phyloP scores from a whole-genome alignment of 441 rosid species.

The Adansonia madagascariensis region DNA sequence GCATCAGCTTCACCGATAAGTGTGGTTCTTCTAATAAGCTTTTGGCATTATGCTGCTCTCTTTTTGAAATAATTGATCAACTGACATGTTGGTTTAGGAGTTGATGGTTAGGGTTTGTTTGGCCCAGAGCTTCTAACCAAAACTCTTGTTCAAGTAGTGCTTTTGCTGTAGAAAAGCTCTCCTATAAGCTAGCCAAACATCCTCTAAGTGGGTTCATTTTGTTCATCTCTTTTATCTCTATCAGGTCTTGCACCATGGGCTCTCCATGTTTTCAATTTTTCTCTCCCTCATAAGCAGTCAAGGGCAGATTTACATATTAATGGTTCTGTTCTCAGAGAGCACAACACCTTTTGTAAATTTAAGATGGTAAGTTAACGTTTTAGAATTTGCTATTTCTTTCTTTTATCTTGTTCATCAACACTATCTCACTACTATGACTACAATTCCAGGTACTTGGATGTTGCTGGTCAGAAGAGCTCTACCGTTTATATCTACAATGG shows the following conservation, averaged over 20 bases:
- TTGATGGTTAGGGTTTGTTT: background rate
- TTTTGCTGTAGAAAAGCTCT: background rate
- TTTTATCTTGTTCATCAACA: slow-evolving; percentile 1
- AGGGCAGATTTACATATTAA: slow-evolving; percentile 73
- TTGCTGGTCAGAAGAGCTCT: slow-evolving; percentile 66
- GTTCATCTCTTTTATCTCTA: slow-evolving; percentile 19
- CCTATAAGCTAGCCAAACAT: background rate
- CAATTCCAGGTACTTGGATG: slow-evolving; percentile 71
- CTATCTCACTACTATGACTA: background rate
- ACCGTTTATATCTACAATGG: slow-evolving; percentile 63
- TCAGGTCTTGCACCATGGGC: slow-evolving; percentile 77
- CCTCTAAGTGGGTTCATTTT: background rate
- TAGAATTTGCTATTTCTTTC: background rate
- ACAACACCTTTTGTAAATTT: slow-evolving; percentile 81
- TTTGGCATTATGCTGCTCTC: background rate
- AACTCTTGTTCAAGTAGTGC: background rate
- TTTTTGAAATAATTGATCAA: slow-evolving; percentile 11
- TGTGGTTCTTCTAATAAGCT: background rate
- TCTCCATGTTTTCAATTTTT: slow-evolving; percentile 67
- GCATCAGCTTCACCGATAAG: background rate
- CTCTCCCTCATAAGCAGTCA: slow-evolving; percentile 73
- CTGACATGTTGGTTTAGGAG: slow-evolving; percentile 13
- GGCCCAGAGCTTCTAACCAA: background rate
- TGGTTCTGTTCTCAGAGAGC: slow-evolving; percentile 76
- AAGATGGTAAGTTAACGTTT: slow-evolving; percentile 60